phyloP scores from a whole-genome alignment of 2,329 filamentous ascomycete genomes.

The Colletotrichum caudatum region DNA sequence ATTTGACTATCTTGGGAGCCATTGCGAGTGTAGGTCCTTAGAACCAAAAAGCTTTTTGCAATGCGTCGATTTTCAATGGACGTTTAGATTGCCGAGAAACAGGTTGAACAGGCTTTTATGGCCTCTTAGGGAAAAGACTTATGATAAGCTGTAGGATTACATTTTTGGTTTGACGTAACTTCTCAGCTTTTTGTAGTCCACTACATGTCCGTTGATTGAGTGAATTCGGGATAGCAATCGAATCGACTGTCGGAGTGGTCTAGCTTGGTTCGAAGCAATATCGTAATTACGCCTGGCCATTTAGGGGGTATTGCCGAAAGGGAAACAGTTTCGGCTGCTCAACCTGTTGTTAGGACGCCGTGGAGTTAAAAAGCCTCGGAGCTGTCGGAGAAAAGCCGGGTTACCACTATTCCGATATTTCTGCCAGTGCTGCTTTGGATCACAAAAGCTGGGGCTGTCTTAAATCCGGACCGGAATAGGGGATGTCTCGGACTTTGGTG shows the following conservation, averaged over 20 bases:
- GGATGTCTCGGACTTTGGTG: neutral
- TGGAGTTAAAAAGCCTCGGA: neutral
- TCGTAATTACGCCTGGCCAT: constrained; percentile 1
- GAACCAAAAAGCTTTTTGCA: neutral
- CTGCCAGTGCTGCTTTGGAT: too few relatives aligned
- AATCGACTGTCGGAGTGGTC: neutral
- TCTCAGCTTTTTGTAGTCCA: neutral
- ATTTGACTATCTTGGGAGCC: constrained; percentile 37
- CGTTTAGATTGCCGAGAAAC: neutral
- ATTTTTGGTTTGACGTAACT: neutral
- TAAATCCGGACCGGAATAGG: neutral
- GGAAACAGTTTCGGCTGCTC: neutral
- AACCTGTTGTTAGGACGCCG: neutral
- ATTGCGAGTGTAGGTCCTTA: neutral
- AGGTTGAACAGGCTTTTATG: neutral
- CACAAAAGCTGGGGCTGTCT: neutral
- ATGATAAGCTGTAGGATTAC: neutral
- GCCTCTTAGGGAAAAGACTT: neutral
- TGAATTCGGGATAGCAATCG: neutral
- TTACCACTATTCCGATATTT: neutral
- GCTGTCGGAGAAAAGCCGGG: neutral
- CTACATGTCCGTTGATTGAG: neutral
- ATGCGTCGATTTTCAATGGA: neutral
- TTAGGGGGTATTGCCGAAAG: neutral
- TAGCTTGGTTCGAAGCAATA: neutral